Conservation (phyloP, 1,284 basidiomycete genomes). For the Cronartium quercuum region DNA sequence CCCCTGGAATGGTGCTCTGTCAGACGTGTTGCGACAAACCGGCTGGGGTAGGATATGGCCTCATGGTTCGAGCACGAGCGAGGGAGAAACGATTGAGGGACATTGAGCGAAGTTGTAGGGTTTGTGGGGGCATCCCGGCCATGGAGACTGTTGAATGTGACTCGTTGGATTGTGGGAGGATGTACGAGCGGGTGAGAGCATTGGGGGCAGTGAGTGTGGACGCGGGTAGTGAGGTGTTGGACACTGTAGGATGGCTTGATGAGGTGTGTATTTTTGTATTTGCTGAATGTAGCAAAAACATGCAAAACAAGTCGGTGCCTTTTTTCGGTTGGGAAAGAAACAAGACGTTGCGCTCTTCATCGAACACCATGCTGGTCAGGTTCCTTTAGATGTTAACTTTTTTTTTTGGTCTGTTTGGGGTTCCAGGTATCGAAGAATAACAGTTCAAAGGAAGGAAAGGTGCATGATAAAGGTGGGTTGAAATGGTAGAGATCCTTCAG, state of each 20-base stretch:
- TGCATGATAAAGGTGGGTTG: too few species aligned
- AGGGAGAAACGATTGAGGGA: constrained; percentile 58
- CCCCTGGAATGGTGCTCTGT: constrained; percentile 55
- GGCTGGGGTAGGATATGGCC: constrained; percentile 58
- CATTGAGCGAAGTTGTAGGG: constrained; percentile 58
- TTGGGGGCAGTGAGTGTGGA: neutral
- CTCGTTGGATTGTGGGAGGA: constrained; percentile 74
- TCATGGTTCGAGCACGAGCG: constrained; percentile 59
- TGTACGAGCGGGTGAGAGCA: constrained; percentile 66
- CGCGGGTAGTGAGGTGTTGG: neutral
- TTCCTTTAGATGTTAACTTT: too few species aligned
- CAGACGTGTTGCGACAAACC: constrained; percentile 58
- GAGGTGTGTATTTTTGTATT: neutral
- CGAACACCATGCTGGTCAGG: too few species aligned
- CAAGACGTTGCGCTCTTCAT: too few species aligned
- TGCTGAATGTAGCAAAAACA: too few species aligned
- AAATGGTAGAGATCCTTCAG: too few species aligned
- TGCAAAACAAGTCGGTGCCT: too few species aligned
- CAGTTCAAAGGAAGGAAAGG: too few species aligned
- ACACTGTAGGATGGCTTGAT: neutral
- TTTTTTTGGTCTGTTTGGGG: too few species aligned
- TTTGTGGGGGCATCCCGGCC: constrained; percentile 59
- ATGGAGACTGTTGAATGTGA: constrained; percentile 66
- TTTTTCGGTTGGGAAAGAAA: too few species aligned
- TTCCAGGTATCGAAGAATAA: too few species aligned